Evolutionary conservation across 306 rosid species (phyloP), one percentile per base, ranked within the genome.

Genomic region (Lathyrus oleraceus): DNA sequence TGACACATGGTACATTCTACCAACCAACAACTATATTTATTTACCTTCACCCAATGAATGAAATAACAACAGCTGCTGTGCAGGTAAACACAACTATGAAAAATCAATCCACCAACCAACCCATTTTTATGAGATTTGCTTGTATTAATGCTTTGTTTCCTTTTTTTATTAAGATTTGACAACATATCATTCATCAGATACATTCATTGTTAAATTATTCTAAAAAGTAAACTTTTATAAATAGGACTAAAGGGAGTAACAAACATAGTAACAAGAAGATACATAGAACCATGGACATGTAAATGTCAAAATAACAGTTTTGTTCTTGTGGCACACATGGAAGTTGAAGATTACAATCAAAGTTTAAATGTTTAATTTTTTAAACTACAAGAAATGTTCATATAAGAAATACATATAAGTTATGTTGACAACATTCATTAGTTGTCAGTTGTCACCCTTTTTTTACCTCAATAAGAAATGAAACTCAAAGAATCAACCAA

Each of bases 401-500:
- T 19, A 38, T 47, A 61, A 36, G 61, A 23, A 52, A 19, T 69
- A 23, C 67, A 44, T 8, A 77, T 12, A 44, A 58, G 64, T 65
- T 59, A 59, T 49, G 57, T 38, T 9, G 17, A 38, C 23, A 71
- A 43, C 65, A 76, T 56, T 13, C 57, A 39, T 52, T 67, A 19
- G 13, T 28, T 38, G 45, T 23, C 67, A 10, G 52, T 2, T 35
- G 38, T 35, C 39, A 35, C 70, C 11, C 30, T 47, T 25, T 57
- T 47, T 52, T 11, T 27, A 76, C 75, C 53, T 28, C 70, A 35
- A 23, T 11, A 5, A 28, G 54, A 69, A 58, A 15, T 59, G 60
- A 70, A 65, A 54, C 59, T 56, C 13, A n/a, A n/a, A n/a, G 76
- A 71, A 65, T 83, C 83, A 91, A 77, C 96, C 98, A 73, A 92